Evolutionary conservation across 2,329 filamentous ascomycete species (phyloP).

Genomic region (Diaporthe destruens): DNA sequence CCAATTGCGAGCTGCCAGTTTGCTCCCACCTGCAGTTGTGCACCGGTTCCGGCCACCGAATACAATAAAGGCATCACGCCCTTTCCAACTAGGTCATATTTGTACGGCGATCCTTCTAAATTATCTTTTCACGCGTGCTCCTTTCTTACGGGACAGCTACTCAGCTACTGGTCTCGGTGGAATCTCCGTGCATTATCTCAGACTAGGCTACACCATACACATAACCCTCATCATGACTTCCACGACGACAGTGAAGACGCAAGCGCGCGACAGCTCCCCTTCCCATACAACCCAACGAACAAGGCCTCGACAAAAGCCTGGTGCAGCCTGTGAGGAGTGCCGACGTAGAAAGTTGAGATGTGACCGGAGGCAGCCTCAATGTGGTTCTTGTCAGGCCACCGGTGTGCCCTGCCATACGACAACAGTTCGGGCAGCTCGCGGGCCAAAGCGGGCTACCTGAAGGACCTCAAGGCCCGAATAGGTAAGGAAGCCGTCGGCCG

Average conservation of each 20-base stretch:
- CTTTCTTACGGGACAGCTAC: background rate
- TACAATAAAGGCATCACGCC: constrained; percentile 33
- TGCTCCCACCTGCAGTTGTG: background rate
- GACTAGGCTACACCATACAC: background rate
- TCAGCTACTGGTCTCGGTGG: constrained; percentile 23
- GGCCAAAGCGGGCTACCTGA: constrained; percentile 43
- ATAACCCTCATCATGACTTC: constrained; percentile 2
- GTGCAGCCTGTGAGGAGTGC: constrained; percentile 32
- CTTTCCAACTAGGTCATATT: constrained; percentile 25
- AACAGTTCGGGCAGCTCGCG: constrained; percentile 38
- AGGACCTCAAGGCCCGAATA: constrained; percentile 45
- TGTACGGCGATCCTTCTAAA: constrained; percentile 9
- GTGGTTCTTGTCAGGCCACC: constrained; percentile 18
- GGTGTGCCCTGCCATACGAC: constrained; percentile 25
- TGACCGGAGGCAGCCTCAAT: constrained; percentile 39
- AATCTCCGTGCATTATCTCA: constrained; percentile 25
- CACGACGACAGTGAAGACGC: constrained; percentile 11
- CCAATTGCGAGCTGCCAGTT: constrained; percentile 11
- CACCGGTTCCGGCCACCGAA: constrained; percentile 17
- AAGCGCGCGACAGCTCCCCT: background rate
- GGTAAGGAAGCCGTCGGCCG: constrained; percentile 39
- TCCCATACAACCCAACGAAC: constrained; percentile 17
- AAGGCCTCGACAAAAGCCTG: constrained; percentile 24
- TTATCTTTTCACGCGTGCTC: constrained; percentile 16
- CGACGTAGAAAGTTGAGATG: constrained; percentile 33